Conservation (phyloP, 2,329 filamentous ascomycete genomes). For the Cryphonectria japonica region DNA sequence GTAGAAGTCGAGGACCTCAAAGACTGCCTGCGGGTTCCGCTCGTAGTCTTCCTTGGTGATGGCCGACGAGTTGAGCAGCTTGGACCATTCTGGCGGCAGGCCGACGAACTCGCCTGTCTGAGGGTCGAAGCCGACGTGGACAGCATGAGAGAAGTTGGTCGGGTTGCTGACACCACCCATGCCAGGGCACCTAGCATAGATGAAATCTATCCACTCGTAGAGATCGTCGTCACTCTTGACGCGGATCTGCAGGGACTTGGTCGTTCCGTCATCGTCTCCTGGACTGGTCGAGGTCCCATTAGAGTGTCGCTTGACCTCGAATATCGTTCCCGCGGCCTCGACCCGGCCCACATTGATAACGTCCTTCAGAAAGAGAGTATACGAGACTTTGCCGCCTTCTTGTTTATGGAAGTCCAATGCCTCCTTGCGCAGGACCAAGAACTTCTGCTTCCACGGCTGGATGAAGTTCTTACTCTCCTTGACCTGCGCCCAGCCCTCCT, state of each 20-base stretch:
- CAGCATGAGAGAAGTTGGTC: constrained; percentile 95
- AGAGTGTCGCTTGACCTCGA: constrained; percentile 83
- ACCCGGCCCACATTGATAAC: constrained; percentile 90
- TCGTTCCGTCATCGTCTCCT: constrained; percentile 77
- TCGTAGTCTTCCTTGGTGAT: constrained; percentile 99
- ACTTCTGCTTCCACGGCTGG: constrained; percentile 87
- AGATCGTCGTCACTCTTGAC: constrained; percentile 96
- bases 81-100: constrained; percentile 94
- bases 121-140: constrained; percentile 97
- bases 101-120: constrained; percentile 94
- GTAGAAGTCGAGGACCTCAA: constrained; percentile 84
- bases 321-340: constrained; percentile 87
- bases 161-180: constrained; percentile 99
- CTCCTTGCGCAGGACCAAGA: constrained; percentile 88
- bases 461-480: constrained; percentile 92
- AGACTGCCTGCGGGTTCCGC: constrained; percentile 86
- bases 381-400: constrained; percentile 84
- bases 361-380: constrained; percentile 82
- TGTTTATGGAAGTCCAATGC: constrained; percentile 94
- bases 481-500: constrained; percentile 80
- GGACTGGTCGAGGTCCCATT: constrained; percentile 72
- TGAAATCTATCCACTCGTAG: constrained; percentile 98
- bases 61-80: constrained; percentile 90
- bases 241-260: constrained; percentile 85
- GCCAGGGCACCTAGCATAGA: constrained; percentile 93